Base-by-base conservation (phyloP, 306 rosid genomes). In the Gillenia trifoliata region DNA sequence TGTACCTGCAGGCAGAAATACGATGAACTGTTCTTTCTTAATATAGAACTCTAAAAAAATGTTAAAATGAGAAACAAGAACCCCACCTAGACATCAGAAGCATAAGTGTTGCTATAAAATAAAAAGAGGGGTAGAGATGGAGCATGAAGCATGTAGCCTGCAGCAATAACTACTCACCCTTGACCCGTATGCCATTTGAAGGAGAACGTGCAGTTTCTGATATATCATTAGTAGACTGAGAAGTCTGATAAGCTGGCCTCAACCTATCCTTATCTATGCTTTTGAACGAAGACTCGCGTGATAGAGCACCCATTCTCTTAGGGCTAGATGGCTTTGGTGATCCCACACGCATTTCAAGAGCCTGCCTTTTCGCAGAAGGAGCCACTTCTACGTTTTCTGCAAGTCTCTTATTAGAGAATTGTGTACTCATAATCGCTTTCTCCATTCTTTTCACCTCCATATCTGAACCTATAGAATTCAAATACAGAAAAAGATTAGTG, bases 311-410 rank as follows among this genome's bases (percentile, higher is more conserved):
- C 71, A 57, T 50, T 85, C 60, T 88, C 79, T 64, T 82, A 6
- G 93, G 88, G 75, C 91, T 87, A 77, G 93, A 86, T 26, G 87
- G 70, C 85, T 81, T 93, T 16, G 97, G 94, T 59, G 93, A 88
- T 74, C 86, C 87, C 64, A 73, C 75, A 71, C 83, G 78, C 41
- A 77, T 76, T 79, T 89, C 98, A 68, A 86, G 82, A 73, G 88
- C 87, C 89, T 83, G 89, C 87, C 88, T 89, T 78, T 89, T 93
- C 12, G 82, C 70, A 73, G 82, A 77, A 75, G 84, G 75, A 79
- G 86, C 84, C 62, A 56, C 72, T 78, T 91, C 97, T 25, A 72
- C 31, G 77, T 79, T 85, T 69, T 86, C 93, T 68, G 84, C 76
- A 61, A 61, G 78, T 81, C 95, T 89, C 87, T 91, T 91, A 57